Evolutionary conservation across 208 protist species (phyloP), one percentile per base, ranked within the genome.

Genomic region (Phytomonas sp.): DNA sequence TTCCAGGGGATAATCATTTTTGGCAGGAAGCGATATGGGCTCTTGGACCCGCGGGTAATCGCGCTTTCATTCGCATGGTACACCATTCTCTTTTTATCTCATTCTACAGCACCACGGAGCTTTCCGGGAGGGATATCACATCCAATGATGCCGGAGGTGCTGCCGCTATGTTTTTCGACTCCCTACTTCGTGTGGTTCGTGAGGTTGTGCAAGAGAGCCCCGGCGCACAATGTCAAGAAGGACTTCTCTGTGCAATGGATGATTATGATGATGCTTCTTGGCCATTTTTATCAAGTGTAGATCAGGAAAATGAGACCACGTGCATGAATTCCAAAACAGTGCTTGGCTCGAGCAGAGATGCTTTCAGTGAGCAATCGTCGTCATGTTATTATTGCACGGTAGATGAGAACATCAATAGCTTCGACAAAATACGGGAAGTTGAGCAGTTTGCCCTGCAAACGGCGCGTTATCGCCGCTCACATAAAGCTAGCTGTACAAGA

Each of bases 51-150:
- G 53, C 37, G 30, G 68, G 69, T 23, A 82, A 81, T 33, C 80
- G 89, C 20, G 87, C 86, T 17, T 70, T 93, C 8, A 60, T 93
- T 40, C 89, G 89, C 23, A 77, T 95, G 67, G 80, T 93, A 34
- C 75, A 86, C 6, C 89, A 91, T 78, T 89, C 87, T 4, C 78
- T 95, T 23, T 90, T 93, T 65, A 60, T 92, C 4, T 83, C 82
- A n/a, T 92, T 92, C 60, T 82, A 94, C 70, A 80, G 82, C 65
- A 72, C 84, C 32, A 67, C 71, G 40, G 75, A 75, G 46, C 60
- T 72, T n/a, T 28, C 43, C 1, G 30, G 53, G 33, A 28, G 15
- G 3, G 51, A 61, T 30, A 30, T 43, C 2, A 63, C 36, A 20
- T 61, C 15, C 61, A 56, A 46, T 64, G 46, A 37, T 30, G 53